Percentiles rank a stretch among this genome's conserved stretches.
Conservation (phyloP, 2,329 filamentous ascomycete species). For the Fusarium nodosum region DNA sequence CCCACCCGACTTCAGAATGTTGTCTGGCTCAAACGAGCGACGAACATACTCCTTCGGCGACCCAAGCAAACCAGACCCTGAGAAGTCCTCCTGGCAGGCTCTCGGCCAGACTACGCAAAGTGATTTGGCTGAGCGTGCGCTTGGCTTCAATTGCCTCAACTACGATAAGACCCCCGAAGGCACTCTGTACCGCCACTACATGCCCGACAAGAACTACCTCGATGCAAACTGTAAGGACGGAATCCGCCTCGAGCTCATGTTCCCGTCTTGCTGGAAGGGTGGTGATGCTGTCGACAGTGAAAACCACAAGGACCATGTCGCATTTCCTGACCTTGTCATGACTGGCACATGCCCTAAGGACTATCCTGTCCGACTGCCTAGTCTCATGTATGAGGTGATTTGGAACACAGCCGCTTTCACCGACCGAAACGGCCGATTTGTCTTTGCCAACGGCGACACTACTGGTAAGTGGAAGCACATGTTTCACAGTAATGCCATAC, state of each 20-base stretch:
- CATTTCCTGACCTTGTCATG: slow-evolving; percentile 83
- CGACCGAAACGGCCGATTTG: slow-evolving; percentile 75
- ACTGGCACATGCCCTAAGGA: slow-evolving; percentile 80
- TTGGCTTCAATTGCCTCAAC: slow-evolving; percentile 97
- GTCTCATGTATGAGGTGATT: slow-evolving; percentile 88
- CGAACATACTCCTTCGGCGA: slow-evolving; percentile 79
- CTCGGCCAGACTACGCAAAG: slow-evolving; percentile 75
- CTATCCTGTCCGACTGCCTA: slow-evolving; percentile 76
- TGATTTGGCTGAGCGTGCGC: slow-evolving; percentile 80
- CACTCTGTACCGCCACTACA: slow-evolving; percentile 82
- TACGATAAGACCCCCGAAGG: slow-evolving; percentile 76
- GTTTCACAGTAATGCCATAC: slow-evolving; percentile 61
- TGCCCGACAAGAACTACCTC: slow-evolving; percentile 84
- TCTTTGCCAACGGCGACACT: slow-evolving; percentile 82
- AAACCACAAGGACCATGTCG: slow-evolving; percentile 76
- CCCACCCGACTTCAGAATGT: slow-evolving; percentile 82
- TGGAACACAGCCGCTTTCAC: slow-evolving; percentile 79
- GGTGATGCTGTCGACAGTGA: slow-evolving; percentile 68
- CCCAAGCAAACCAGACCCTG: slow-evolving; percentile 72
- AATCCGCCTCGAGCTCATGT: slow-evolving; percentile 85
- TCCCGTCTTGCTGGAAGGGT: slow-evolving; percentile 91
- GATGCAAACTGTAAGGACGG: slow-evolving; percentile 87
- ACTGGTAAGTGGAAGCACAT: slow-evolving; percentile 65
- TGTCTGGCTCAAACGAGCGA: slow-evolving; percentile 78
- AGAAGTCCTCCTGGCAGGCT: slow-evolving; percentile 77